Evolutionary conservation across 179 eudicot genomes (phyloP).

Genomic region (Beta corolliflora): DNA sequence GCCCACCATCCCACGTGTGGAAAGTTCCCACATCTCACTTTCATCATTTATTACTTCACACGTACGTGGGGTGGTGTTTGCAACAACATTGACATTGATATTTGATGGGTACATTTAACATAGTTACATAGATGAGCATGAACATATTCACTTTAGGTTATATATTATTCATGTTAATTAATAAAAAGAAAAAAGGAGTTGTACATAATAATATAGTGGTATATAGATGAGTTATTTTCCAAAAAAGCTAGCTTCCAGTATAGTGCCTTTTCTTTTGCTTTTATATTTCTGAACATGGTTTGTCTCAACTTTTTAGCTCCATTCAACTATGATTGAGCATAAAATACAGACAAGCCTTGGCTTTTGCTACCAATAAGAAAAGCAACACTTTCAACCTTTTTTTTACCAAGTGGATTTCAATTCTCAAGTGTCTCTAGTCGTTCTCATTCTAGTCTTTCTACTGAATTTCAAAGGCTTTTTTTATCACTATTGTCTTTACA

Average conservation of each 20-base stretch:
- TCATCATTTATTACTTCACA: constrained; percentile 33
- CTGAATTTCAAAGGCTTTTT: too few relatives aligned
- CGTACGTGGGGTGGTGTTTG: constrained; percentile 26
- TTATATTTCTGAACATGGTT: constrained; percentile 25
- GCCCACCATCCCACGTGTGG: constrained; percentile 38
- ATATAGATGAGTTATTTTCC: not conserved
- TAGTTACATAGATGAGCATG: not conserved
- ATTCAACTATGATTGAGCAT: constrained; percentile 28
- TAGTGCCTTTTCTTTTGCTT: constrained; percentile 1
- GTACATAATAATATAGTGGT: not conserved
- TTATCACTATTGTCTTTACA: too few relatives aligned
- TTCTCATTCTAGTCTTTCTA: not conserved
- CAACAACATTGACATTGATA: constrained; percentile 9
- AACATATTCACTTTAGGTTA: not conserved
- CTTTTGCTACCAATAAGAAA: constrained; percentile 26
- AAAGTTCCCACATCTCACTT: constrained; percentile 35
- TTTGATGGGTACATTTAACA: not conserved
- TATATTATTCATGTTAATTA: not conserved
- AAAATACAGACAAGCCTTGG: constrained; percentile 30
- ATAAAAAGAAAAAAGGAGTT: not conserved
- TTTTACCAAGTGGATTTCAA: constrained; percentile 10
- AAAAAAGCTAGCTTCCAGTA: constrained; percentile 7
- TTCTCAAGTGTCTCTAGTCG: not conserved
- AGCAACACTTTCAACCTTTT: not conserved
- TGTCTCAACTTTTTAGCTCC: constrained; percentile 31